A percentile compares a stretch with the other conserved stretches of the same genome.
These are phyloP conservation scores for Neoboletus magnificus DNA, from an alignment of 768 basidiomycete genomes.

Conservation along the genomic window DNA sequence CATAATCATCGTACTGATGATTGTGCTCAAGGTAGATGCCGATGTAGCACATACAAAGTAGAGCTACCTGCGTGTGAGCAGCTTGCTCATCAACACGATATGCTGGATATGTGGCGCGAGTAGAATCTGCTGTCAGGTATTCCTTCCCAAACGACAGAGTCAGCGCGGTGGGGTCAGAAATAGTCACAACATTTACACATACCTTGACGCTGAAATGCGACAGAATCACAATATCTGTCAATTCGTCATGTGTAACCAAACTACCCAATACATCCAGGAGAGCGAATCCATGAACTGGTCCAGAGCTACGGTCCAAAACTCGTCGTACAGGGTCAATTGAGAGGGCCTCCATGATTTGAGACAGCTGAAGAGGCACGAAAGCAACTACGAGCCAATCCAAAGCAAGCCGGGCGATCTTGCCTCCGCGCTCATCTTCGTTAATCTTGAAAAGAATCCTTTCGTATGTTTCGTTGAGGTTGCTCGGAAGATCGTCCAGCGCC, in stretches of 20 bases:
- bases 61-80: conserved; percentile 2
- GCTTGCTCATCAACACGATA: not conserved
- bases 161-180: not conserved
- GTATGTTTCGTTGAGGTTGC: conserved; percentile 5
- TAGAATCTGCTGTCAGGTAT: not conserved
- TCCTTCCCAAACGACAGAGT: not conserved
- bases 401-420: not conserved
- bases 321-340: not conserved
- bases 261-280: conserved; percentile 1
- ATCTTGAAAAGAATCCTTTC: not conserved
- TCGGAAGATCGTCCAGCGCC: conserved; percentile 1
- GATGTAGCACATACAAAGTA: conserved; percentile 5
- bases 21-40: not conserved
- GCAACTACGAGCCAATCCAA: conserved; percentile 12
- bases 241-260: conserved; percentile 1
- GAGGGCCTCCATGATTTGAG: conserved; percentile 6
- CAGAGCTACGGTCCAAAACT: not conserved
- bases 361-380: not conserved
- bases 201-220: conserved; percentile 16
- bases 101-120: not conserved
- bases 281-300: conserved; percentile 1
- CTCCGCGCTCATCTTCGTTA: not conserved
- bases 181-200: not conserved
- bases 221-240: conserved; percentile 1
- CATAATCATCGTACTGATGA: not conserved